These are phyloP conservation scores for Asterochloris erici DNA, from an alignment of 139 green algal genomes.

Conservation along the genomic window DNA sequence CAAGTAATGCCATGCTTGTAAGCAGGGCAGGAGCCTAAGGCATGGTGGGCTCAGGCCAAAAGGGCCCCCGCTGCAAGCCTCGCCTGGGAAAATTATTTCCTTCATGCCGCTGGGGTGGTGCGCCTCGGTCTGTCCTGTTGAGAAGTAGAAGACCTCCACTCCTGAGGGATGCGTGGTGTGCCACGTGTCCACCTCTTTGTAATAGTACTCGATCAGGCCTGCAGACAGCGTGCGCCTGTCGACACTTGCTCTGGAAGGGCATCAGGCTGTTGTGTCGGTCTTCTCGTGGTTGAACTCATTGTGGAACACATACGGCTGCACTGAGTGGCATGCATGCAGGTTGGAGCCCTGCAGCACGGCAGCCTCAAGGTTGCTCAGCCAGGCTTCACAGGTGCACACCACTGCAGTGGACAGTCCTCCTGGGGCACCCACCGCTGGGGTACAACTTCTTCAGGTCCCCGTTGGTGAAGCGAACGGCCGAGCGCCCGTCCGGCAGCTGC, in stretches of 20 bases:
- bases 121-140: slow-evolving; percentile 69
- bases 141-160: slow-evolving; percentile 87
- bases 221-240: background rate
- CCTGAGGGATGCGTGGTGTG: slow-evolving; percentile 68
- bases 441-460: slow-evolving; percentile 74
- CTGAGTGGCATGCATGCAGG: too few relatives aligned
- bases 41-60: too few relatives aligned
- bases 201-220: slow-evolving; percentile 80
- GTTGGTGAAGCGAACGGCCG: slow-evolving; percentile 74
- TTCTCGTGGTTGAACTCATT: too few relatives aligned
- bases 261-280: too few relatives aligned
- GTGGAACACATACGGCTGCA: too few relatives aligned
- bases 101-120: slow-evolving; percentile 67
- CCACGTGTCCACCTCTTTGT: slow-evolving; percentile 71
- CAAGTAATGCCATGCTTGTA: background rate
- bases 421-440: slow-evolving; percentile 20
- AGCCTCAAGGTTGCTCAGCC: background rate
- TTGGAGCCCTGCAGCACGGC: too few relatives aligned
- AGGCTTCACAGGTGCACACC: too few relatives aligned
- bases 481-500: slow-evolving; percentile 39
- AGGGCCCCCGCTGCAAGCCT: background rate
- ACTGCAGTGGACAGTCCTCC: too few relatives aligned
- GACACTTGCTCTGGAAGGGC: background rate
- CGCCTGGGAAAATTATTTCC: slow-evolving; percentile 23
- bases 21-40: too few relatives aligned